A percentile compares a stretch with the other conserved stretches of the same genome.
Evolutionary conservation across 176 grass and related monocot genomes (phyloP).

Genomic region (Lolium multiflorum): DNA sequence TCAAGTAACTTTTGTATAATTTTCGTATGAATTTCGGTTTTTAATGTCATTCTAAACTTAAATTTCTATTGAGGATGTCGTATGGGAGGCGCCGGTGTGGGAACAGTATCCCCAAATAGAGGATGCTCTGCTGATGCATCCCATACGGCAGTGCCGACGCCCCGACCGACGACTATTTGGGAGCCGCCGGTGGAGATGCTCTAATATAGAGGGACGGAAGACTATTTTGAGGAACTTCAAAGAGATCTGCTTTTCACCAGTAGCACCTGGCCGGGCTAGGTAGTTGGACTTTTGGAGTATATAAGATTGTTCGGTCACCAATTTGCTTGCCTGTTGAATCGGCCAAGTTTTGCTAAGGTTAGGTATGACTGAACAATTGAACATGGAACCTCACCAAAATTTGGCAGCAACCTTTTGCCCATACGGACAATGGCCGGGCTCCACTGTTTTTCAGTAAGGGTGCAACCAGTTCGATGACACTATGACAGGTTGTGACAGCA

Average conservation of each 20-base stretch:
- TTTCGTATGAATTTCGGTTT: too few relatives aligned
- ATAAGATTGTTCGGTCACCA: not conserved
- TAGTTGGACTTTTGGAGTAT: not conserved
- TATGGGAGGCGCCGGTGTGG: too few relatives aligned
- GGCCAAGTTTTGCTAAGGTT: not conserved
- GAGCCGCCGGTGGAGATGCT: too few relatives aligned
- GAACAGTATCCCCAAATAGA: too few relatives aligned
- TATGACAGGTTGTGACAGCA: too few relatives aligned
- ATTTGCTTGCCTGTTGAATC: not conserved
- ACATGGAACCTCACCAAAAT: not conserved
- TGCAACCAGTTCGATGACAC: not conserved
- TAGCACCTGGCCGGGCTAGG: not conserved
- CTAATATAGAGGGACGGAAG: too few relatives aligned
- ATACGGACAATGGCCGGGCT: not conserved
- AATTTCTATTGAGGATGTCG: too few relatives aligned
- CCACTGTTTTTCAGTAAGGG: not conserved
- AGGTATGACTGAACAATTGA: not conserved
- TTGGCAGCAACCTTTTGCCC: not conserved
- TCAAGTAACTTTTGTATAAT: too few relatives aligned
- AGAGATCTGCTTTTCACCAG: not conserved
- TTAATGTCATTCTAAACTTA: too few relatives aligned
- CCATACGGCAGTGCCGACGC: too few relatives aligned
- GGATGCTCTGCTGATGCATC: too few relatives aligned
- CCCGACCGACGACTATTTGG: too few relatives aligned
- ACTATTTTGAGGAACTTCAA: not conserved